Percentiles rank a stretch among this genome's conserved stretches.
These are phyloP conservation scores for Trichoderma reesei DNA, from an alignment of 495 filamentous ascomycete genomes.

Conservation along the genomic window DNA sequence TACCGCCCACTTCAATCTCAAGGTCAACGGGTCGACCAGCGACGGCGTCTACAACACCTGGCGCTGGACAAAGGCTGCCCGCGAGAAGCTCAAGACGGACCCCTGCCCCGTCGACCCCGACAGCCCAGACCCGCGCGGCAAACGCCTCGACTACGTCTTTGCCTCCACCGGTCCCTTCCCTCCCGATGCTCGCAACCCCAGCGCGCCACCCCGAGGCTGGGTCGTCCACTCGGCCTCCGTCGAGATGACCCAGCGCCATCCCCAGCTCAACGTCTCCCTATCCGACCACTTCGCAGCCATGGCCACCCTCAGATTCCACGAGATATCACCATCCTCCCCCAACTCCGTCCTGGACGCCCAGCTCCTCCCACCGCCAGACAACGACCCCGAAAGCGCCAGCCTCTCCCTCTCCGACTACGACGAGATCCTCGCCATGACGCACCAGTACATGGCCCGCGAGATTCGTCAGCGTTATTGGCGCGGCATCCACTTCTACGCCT, in stretches of 20 bases:
- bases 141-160: conserved; percentile 95
- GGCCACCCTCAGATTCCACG: conserved; percentile 46
- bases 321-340: conserved; percentile 12
- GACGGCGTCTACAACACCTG: conserved; percentile 84
- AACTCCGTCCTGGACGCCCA: conserved; percentile 10
- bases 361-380: conserved; percentile 15
- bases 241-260: conserved; percentile 77
- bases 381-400: conserved; percentile 10
- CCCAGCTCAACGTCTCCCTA: conserved; percentile 68
- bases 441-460: conserved; percentile 58
- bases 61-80: conserved; percentile 66
- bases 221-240: conserved; percentile 56
- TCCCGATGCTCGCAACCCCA: not conserved
- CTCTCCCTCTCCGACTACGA: conserved; percentile 49
- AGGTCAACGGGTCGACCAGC: conserved; percentile 76
- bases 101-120: conserved; percentile 44
- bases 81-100: conserved; percentile 43
- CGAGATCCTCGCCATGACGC: conserved; percentile 57
- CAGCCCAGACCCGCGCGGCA: conserved; percentile 58
- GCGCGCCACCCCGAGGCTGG: conserved; percentile 40
- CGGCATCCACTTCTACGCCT: conserved; percentile 59
- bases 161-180: conserved; percentile 23
- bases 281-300: conserved; percentile 91
- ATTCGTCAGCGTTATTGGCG: conserved; percentile 58
- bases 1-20: conserved; percentile 64